Conservation (phyloP, 139 green algal genomes). For the Microglena sp. region DNA sequence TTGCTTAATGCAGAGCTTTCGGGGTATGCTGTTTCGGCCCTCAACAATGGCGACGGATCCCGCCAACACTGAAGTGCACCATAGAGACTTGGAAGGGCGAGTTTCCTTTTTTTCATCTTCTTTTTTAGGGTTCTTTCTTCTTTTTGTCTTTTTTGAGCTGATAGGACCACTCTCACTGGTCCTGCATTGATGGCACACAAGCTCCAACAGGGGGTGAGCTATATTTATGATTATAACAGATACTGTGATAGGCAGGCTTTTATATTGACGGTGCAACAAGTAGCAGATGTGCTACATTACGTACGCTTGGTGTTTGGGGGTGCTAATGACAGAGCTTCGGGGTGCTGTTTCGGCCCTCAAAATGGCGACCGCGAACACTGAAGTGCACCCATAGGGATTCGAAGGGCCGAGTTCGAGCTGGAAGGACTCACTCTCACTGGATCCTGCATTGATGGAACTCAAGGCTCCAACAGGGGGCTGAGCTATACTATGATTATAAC, state of each 20-base stretch:
- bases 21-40: no score
- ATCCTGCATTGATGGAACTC: conserved; percentile 50
- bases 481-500: neutral
- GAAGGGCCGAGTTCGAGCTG: conserved; percentile 77
- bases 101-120: no score
- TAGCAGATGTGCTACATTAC: no score
- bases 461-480: conserved; percentile 2
- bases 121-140: neutral
- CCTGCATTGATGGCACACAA: neutral
- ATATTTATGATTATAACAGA: neutral
- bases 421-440: conserved; percentile 90
- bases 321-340: no score
- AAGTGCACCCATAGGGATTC: conserved; percentile 39
- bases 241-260: no score
- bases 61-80: no score
- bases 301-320: no score
- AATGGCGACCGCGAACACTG: conserved; percentile 83
- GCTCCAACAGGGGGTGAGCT: neutral
- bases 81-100: no score
- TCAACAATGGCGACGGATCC: no score
- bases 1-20: no score
- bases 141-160: neutral
- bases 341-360: conserved; percentile 41
- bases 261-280: no score
- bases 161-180: neutral